Evolutionary conservation across 2,329 filamentous ascomycete species (phyloP), one percentile per base, ranked within the genome.

Genomic region (Didymella glomerata): DNA sequence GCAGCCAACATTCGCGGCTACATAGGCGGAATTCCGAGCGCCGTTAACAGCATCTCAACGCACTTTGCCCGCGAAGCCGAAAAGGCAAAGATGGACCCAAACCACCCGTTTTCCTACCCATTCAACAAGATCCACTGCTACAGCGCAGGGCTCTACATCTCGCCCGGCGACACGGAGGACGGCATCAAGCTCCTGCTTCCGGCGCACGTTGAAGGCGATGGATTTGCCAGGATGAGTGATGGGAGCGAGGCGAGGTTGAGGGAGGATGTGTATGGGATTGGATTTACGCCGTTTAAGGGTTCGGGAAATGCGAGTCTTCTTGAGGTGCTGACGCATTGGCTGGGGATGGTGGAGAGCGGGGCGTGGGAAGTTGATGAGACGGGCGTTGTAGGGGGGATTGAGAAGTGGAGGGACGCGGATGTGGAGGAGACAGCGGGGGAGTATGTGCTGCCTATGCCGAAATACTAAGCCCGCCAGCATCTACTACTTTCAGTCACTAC

Each of bases 341-440:
- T 58, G 27, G 58, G 32, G 18, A 67, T 67, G 58, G 53, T 70
- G n/a, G 63, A 70, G 50, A 61, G 54, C 27, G 67, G 61, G 16
- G 60, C 65, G 48, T 70, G 67, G 66, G 41, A 59, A 24, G 56
- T 68, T 18, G 58, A 64, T 41, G 56, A 55, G 30, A 50, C 62
- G 30, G 66, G 66, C 7, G 60, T 68, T 28, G 48, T 45, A 16
- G 57, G 62, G n/a, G 63, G 57, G n/a, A 63, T 69, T 24, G 56
- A 66, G 16, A 62, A 63, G 49, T 69, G 62, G 62, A 65, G 53
- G 44, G 60, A 66, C 30, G 67, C 64, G 11, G 64, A 68, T 54
- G 61, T 41, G 32, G 53, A 63, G 25, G 50, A 58, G 18, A 44
- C 44, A 18, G 64, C 61, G 59, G 53, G 60, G 40, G 58, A 52